Percentiles rank a stretch among this genome's conserved stretches.
Evolutionary conservation across 208 protist species (phyloP).

Genomic region (Trypanosoma caninum): DNA sequence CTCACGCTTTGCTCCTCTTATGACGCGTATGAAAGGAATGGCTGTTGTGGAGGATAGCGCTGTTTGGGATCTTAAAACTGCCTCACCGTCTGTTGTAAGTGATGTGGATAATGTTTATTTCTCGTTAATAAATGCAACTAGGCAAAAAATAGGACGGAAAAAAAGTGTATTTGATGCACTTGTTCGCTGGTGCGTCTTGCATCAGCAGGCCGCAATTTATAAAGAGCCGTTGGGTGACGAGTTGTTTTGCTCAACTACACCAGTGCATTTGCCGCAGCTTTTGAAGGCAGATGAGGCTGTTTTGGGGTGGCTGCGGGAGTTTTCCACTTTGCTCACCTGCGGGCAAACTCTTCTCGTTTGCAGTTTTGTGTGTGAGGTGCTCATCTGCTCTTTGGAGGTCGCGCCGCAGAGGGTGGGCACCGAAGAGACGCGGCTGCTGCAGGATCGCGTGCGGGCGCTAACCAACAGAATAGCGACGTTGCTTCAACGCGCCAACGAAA

Average conservation of each 20-base stretch:
- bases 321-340: conserved; percentile 46
- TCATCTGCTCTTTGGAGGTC: conserved; percentile 22
- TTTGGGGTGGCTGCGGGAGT: conserved; percentile 51
- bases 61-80: too few species aligned
- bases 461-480: conserved; percentile 17
- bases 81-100: background rate
- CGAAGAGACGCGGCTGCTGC: background rate
- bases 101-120: background rate
- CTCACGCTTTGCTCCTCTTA: conserved; percentile 23
- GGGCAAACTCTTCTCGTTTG: conserved; percentile 68
- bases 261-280: conserved; percentile 10
- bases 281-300: conserved; percentile 34
- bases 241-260: background rate
- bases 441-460: background rate
- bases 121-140: background rate
- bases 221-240: background rate
- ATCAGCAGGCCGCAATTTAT: conserved; percentile 32
- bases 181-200: conserved; percentile 57
- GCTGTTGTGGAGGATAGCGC: too few species aligned
- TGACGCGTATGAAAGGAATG: conserved; percentile 1
- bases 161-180: conserved; percentile 53
- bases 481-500: conserved; percentile 24
- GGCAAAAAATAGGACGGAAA: conserved; percentile 40
- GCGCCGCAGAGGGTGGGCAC: background rate
- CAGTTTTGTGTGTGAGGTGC: conserved; percentile 68